Evolutionary conservation across 495 filamentous ascomycete species (phyloP), one percentile per base, ranked within the genome.

Genomic region (Amorphotheca resinae): DNA sequence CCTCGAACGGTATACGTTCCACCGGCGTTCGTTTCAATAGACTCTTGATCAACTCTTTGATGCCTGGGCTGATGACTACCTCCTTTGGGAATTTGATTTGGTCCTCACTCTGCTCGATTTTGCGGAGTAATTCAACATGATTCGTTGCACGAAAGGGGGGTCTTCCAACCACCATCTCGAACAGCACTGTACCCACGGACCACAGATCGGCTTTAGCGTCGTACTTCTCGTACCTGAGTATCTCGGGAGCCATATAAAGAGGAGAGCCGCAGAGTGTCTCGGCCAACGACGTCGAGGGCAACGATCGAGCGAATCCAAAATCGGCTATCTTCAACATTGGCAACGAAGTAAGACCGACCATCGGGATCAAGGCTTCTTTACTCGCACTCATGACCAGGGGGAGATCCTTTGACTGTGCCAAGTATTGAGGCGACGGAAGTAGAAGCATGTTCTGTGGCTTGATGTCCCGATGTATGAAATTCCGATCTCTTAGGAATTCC

Each of bases 241-340:
- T 98, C 62, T 98, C 91, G 1, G 91, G 91, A 1, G 91, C 91
- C 91, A 98, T 98, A 62, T 98, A 98, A 18, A 98, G 70, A 11
- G 91, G 91, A n/a, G 91, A 98, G 23, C 91, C 91, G 59, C 91
- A 98, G 4, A 98, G 70, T 2, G 91, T 98, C 57, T 98, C 91
- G 6, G 91, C 91, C 33, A 98, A 67, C 1, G 89, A 85, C 1
- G 89, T 88, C 8, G 81, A 72, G 5, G 89, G 88, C 35, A 98
- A 65, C 33, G 88, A 84, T 37, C 91, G 77, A 40, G 91, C 91
- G 56, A 98, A 98, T 1, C 91, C 91, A 51, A 98, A 98, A 64
- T 98, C 91, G 9, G 91, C 91, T 53, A 98, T 78, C 64, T 98
- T 98, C 41, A 98, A 70, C 77, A 93, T 93, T 0, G 91, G 91